Evolutionary conservation across 805 yeast genomes (phyloP), one percentile per base, ranked within the genome.

Genomic region (Candida montana): DNA sequence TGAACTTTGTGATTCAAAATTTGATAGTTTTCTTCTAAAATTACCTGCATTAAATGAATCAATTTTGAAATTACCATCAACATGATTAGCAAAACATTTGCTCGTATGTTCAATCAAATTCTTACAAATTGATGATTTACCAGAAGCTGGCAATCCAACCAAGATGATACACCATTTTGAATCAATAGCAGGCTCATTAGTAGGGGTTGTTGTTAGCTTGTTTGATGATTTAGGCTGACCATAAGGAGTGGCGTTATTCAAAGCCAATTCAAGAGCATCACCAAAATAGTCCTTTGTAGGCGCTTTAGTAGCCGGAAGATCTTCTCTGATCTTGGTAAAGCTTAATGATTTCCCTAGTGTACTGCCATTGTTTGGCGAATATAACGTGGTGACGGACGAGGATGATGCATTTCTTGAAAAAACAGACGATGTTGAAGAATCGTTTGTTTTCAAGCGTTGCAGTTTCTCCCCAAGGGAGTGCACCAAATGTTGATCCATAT

Each of bases 121-220:
- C 46, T 76, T 77, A 26, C 89, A 79, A 39, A 83, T 74, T 46
- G 85, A 80, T 2, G 86, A 79, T 57, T 83, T 83, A 7, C 91
- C 91, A 38, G 83, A 65, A 1, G 91, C 91, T 1, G 91, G 91
- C 27, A 83, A 64, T 0, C 91, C 91, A 10, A 83, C 85, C 63
- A 84, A 70, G 10, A 83, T 79, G 41, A 83, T 74, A 17, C 83
- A 81, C 57, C 81, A 71, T 58, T 79, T 81, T 2, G 70, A 59
- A 2, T 45, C 44, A 9, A 41, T 33, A 4, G 29, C 45, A 6
- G 50, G 50, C 33, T 54, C 59, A 33, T 52, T 52, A 3, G 54
- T 48, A 9, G 61, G 58, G 1, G 61, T 54, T 6, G 61, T 53
- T 5, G 59, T 55, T 19, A 53, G 41, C 15, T 42, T 43, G 33